A percentile compares a stretch with the other conserved stretches of the same genome.
These are phyloP conservation scores for Verticillium alfalfae DNA, from an alignment of 2,329 filamentous ascomycete species.

Conservation along the genomic window DNA sequence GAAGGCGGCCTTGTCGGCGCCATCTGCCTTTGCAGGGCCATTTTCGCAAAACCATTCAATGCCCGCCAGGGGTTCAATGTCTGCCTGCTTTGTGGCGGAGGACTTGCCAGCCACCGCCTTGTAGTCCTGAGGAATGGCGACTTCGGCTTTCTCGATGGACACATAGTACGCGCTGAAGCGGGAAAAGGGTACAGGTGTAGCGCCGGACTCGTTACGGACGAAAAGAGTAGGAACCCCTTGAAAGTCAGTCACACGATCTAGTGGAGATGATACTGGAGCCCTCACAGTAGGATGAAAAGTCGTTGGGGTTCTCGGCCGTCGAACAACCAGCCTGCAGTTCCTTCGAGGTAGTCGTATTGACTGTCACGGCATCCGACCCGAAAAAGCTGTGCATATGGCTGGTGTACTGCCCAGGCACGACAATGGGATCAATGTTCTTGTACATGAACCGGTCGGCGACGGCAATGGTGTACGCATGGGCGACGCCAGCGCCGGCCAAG, in stretches of 20 bases:
- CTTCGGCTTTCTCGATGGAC: constrained; percentile 31
- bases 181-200: constrained; percentile 22
- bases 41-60: constrained; percentile 24
- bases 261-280: constrained; percentile 1
- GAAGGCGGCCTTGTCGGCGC: constrained; percentile 18
- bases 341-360: constrained; percentile 17
- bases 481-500: constrained; percentile 9
- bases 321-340: constrained; percentile 36
- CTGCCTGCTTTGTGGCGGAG: constrained; percentile 19
- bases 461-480: constrained; percentile 16
- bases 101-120: constrained; percentile 33
- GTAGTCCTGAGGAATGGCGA: constrained; percentile 37
- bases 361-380: constrained; percentile 25
- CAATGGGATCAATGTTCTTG: constrained; percentile 26
- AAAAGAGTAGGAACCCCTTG: constrained; percentile 33
- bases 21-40: constrained; percentile 6
- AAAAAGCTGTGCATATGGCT: constrained; percentile 28
- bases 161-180: constrained; percentile 43
- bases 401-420: constrained; percentile 20
- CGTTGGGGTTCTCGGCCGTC: constrained; percentile 38
- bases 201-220: constrained; percentile 23
- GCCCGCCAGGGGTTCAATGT: constrained; percentile 10
- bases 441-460: constrained; percentile 18
- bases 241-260: not conserved
- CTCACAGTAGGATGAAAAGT: constrained; percentile 37